Evolutionary conservation across 345 rosid species (phyloP).

Genomic region (Psidium friedrichsthalianum): DNA sequence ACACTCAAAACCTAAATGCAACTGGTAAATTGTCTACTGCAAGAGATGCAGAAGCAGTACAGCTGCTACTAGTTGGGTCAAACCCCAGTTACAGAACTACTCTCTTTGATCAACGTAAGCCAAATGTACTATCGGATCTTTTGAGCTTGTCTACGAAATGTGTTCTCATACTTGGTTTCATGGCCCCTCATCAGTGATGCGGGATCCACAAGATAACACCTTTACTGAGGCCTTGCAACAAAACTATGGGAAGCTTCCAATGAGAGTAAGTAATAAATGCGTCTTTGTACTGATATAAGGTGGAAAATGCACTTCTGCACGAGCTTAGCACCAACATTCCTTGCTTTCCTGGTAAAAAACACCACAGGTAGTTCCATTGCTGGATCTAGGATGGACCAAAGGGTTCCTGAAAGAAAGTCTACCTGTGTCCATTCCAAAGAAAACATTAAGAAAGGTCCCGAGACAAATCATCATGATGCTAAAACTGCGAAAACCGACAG

Average conservation of each 20-base stretch:
- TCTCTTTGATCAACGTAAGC: conserved; percentile 38
- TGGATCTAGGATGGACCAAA: conserved; percentile 12
- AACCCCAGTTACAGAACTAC: conserved; percentile 29
- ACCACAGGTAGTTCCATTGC: conserved; percentile 8
- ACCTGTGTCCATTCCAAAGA: conserved; percentile 7
- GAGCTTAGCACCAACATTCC: neutral
- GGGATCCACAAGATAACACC: conserved; percentile 28
- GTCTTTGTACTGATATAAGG: neutral
- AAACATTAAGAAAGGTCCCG: conserved; percentile 1
- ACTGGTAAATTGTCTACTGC: conserved; percentile 15
- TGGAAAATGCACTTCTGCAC: neutral
- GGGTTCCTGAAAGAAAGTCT: conserved; percentile 17
- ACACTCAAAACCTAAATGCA: conserved; percentile 38
- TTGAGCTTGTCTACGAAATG: neutral
- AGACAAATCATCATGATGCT: conserved; percentile 8
- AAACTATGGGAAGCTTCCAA: conserved; percentile 34
- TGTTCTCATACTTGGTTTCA: neutral
- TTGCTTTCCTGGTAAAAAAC: neutral
- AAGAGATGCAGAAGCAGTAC: conserved; percentile 63
- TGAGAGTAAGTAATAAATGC: conserved; percentile 18
- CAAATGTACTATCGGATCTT: neutral
- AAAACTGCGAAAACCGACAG: conserved; percentile 10
- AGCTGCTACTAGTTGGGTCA: conserved; percentile 39
- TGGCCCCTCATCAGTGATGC: conserved; percentile 24
- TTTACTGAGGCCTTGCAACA: conserved; percentile 21